phyloP scores from a whole-genome alignment of 768 basidiomycete genomes.

The Macrolepiota albuminosa region DNA sequence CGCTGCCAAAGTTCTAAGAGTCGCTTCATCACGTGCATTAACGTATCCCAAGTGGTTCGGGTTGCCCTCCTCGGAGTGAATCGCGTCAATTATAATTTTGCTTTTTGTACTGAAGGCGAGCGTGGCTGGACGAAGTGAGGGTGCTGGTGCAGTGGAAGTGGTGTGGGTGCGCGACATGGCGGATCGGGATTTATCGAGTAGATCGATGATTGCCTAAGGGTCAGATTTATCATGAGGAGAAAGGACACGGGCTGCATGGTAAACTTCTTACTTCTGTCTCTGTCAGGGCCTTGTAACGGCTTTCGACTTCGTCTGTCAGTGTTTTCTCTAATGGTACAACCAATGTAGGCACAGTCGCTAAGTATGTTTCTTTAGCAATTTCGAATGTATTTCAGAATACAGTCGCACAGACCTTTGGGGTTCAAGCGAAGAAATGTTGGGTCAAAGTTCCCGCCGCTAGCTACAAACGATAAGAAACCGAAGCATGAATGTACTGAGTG shows the following conservation, averaged over 20 bases:
- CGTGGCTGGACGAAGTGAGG: slow-evolving; percentile 74
- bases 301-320: slow-evolving; percentile 62
- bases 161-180: slow-evolving; percentile 62
- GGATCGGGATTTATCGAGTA: slow-evolving; percentile 81
- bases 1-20: slow-evolving; percentile 45
- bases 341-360: slow-evolving; percentile 77
- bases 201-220: slow-evolving; percentile 64
- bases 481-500: not conserved
- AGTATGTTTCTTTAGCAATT: not conserved
- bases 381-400: not conserved
- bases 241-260: not conserved
- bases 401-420: slow-evolving; percentile 51
- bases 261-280: slow-evolving; percentile 57
- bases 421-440: slow-evolving; percentile 76
- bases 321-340: slow-evolving; percentile 82
- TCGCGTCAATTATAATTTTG: slow-evolving; percentile 46
- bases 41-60: slow-evolving; percentile 56
- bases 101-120: slow-evolving; percentile 60
- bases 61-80: slow-evolving; percentile 59
- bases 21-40: slow-evolving; percentile 53
- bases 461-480: slow-evolving; percentile 28
- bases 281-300: slow-evolving; percentile 74
- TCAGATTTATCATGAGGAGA: not conserved
- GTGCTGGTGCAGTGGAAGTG: slow-evolving; percentile 69
- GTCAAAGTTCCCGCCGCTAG: slow-evolving; percentile 74